Conservation (phyloP, 2,329 filamentous ascomycete species). For the Canariomyces notabilis region DNA sequence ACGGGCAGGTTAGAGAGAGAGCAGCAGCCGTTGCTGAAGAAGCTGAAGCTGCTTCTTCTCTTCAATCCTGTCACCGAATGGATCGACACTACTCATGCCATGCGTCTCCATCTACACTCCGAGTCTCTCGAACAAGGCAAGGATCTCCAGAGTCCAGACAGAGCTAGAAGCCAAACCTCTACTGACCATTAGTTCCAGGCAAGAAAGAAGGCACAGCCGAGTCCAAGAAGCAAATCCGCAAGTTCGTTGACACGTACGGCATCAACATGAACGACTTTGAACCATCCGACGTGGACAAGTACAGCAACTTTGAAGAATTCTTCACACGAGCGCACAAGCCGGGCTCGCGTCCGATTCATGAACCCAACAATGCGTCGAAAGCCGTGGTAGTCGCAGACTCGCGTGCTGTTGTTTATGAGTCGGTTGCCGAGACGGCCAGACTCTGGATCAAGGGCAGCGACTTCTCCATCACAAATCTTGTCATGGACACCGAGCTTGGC, state of each 20-base stretch:
- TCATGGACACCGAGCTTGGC: conserved; percentile 32
- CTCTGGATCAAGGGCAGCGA: conserved; percentile 41
- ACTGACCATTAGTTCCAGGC: no score
- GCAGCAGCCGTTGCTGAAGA: conserved; percentile 36
- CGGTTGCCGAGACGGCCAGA: conserved; percentile 29
- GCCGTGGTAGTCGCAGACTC: conserved; percentile 34
- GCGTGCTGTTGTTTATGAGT: conserved; percentile 34
- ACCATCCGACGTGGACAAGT: conserved; percentile 32
- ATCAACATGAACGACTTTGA: conserved; percentile 37
- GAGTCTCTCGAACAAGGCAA: conserved; percentile 31
- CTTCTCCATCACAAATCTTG: conserved; percentile 37
- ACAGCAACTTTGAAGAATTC: conserved; percentile 36
- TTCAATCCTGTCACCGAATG: conserved; percentile 39
- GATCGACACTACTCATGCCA: conserved; percentile 34
- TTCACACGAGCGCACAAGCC: conserved; percentile 33
- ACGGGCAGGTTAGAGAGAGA: conserved; percentile 34
- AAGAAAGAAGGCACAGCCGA: conserved; percentile 26
- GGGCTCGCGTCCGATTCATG: conserved; percentile 29
- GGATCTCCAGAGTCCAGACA: no score
- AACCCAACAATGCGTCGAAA: conserved; percentile 23
- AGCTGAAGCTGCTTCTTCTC: conserved; percentile 36
- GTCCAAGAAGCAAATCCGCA: conserved; percentile 33
- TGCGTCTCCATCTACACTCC: conserved; percentile 35
- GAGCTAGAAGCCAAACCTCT: no score
- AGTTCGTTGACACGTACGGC: conserved; percentile 33